Percentiles rank a stretch among this genome's conserved stretches.
phyloP scores from a whole-genome alignment of 83 land plant genomes.

The Picea abies region DNA sequence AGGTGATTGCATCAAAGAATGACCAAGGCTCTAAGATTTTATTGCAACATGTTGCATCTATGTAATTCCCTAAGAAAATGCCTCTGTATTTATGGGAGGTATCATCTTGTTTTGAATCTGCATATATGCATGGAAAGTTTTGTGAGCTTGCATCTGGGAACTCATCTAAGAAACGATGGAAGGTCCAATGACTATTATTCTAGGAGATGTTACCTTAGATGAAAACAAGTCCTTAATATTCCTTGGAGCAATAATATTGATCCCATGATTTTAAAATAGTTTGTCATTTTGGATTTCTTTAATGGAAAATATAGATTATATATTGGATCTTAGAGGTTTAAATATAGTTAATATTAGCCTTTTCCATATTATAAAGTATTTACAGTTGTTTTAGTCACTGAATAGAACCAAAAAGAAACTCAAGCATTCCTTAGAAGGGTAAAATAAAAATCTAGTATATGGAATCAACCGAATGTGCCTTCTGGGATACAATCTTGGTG shows the following conservation, averaged over 20 bases:
- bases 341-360: no score
- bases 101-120: slow-evolving; percentile 53
- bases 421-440: no score
- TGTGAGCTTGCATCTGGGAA: slow-evolving; percentile 13
- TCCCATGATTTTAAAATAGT: slow-evolving; percentile 9
- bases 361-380: no score
- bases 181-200: slow-evolving; percentile 21
- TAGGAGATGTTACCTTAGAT: slow-evolving; percentile 57
- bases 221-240: slow-evolving; percentile 74
- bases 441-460: no score
- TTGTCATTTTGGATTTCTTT: no score
- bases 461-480: no score
- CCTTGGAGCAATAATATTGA: slow-evolving; percentile 36
- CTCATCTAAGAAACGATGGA: slow-evolving; percentile 35
- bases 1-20: slow-evolving; percentile 40
- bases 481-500: no score
- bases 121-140: slow-evolving; percentile 17
- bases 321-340: no score
- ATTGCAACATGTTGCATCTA: slow-evolving; percentile 16
- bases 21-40: slow-evolving; percentile 26
- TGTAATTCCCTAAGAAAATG: slow-evolving; percentile 32
- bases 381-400: no score
- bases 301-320: no score
- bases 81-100: slow-evolving; percentile 48
- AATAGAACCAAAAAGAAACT: no score